Evolutionary conservation across 805 yeast species (phyloP).

Genomic region (Nakazawaea holstii): DNA sequence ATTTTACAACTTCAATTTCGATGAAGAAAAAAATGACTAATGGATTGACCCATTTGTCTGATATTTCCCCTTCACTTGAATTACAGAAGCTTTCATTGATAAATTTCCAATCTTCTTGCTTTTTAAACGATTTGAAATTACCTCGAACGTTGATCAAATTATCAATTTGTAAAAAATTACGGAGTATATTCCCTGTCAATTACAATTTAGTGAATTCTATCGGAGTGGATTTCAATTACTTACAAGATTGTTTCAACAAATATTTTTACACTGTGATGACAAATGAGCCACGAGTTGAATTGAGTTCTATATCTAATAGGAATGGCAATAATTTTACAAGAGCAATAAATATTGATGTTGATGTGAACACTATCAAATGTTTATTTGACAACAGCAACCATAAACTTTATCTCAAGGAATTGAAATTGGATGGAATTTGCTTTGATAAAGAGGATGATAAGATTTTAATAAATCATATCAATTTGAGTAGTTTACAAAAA

Average conservation of each 20-base stretch:
- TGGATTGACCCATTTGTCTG: background rate
- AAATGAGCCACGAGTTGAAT: constrained; percentile 10
- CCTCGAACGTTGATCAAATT: constrained; percentile 8
- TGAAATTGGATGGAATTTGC: constrained; percentile 14
- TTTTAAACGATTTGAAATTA: constrained; percentile 4
- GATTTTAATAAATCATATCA: constrained; percentile 10
- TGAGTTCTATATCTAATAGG: constrained; percentile 11
- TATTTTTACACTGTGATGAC: constrained; percentile 16
- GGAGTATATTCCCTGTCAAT: constrained; percentile 13
- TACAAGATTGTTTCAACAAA: constrained; percentile 16
- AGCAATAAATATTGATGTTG: background rate
- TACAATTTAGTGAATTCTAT: constrained; percentile 12
- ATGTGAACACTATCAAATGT: constrained; percentile 1
- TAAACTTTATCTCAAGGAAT: constrained; percentile 12
- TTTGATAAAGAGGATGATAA: constrained; percentile 14
- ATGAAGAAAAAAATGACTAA: constrained; percentile 6
- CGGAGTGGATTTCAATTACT: constrained; percentile 15
- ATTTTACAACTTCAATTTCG: constrained; percentile 6
- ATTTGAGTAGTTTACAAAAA: constrained; percentile 13
- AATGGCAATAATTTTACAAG: background rate
- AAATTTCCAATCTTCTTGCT: constrained; percentile 9
- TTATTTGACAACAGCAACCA: background rate
- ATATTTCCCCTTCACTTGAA: background rate
- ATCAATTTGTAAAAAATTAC: constrained; percentile 11
- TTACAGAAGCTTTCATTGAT: constrained; percentile 10